Evolutionary conservation across 2,329 filamentous ascomycete genomes (phyloP), one percentile per base, ranked within the genome.

Genomic region (Colletotrichum trifolii): DNA sequence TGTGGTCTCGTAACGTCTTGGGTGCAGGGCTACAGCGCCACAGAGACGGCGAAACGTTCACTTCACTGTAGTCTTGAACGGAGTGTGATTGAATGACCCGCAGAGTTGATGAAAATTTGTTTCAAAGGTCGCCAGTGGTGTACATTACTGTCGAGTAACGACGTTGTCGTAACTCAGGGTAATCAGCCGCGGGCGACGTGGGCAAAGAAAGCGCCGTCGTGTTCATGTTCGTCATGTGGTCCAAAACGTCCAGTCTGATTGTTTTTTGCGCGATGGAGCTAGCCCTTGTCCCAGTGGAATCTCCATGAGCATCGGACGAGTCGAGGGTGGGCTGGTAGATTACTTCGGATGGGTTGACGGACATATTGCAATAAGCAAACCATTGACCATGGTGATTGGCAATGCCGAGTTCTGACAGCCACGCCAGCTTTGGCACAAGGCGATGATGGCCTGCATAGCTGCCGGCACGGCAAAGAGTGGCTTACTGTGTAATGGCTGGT

Each of bases 281-380:
- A 52, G 47, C 34, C 25, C 25, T 25, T 45, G 17, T 52, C 25
- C 12, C 33, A 9, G 10, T 53, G 40, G 38, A 53, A 62, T 57
- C 42, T 40, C 45, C 52, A 36, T 34, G 53, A 39, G 47, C 47
- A 34, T 62, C 33, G 33, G 58, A 53, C 13, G 47, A 45, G 40
- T 36, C 15, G 38, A 38, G 40, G 15, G 25, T 34, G 39, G 40
- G 39, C 33, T 57, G 42, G 53, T n/a, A 55, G n/a, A 47, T 43
- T n/a, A 55, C 47, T 46, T 47, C 36, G 57, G 50, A 35, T 38
- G 50, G 52, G 34, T 50, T 46, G 57, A 42, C 35, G 33, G 5
- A 64, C 42, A 48, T 34, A 47, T 50, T 33, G 35, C 53, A 61
- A 45, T 17, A 52, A 54, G 56, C 42, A 55, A 54, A 52, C 39